These are phyloP conservation scores for Epichloe festucae DNA, from an alignment of 2,329 filamentous ascomycete species.

Conservation along the genomic window DNA sequence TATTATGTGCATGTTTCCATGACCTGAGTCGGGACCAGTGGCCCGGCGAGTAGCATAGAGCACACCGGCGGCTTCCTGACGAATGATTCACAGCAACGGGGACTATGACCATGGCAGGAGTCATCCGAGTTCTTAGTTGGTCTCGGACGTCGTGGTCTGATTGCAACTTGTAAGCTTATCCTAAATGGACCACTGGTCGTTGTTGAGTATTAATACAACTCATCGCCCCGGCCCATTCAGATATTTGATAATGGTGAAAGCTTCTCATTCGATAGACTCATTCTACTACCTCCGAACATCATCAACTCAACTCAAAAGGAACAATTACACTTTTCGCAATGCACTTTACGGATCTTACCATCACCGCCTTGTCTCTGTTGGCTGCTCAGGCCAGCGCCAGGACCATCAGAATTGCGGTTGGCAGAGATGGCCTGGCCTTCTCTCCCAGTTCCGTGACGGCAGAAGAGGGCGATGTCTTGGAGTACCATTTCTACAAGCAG, in stretches of 20 bases:
- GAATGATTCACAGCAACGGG: too few relatives aligned
- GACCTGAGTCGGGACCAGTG: neutral
- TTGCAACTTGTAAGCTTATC: neutral
- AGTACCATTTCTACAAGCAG: slow-evolving; percentile 36
- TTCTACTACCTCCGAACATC: too few relatives aligned
- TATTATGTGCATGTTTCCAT: neutral
- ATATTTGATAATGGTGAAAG: neutral
- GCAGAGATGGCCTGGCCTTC: slow-evolving; percentile 29
- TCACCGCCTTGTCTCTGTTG: slow-evolving; percentile 7
- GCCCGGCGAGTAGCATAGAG: neutral
- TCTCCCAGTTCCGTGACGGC: slow-evolving; percentile 20
- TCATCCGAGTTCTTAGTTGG: too few relatives aligned
- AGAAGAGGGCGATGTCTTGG: slow-evolving; percentile 30
- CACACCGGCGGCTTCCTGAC: too few relatives aligned
- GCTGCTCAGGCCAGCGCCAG: slow-evolving; percentile 13
- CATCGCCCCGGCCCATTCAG: neutral
- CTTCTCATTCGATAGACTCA: neutral
- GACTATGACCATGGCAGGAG: too few relatives aligned
- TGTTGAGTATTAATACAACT: neutral
- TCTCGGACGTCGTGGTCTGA: neutral
- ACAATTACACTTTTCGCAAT: slow-evolving; percentile 3
- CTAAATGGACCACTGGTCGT: neutral
- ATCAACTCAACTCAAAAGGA: too few relatives aligned
- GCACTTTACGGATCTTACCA: slow-evolving; percentile 7
- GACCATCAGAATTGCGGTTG: slow-evolving; percentile 26